Evolutionary conservation across 345 rosid genomes (phyloP).

Genomic region (Ailanthus altissimus): DNA sequence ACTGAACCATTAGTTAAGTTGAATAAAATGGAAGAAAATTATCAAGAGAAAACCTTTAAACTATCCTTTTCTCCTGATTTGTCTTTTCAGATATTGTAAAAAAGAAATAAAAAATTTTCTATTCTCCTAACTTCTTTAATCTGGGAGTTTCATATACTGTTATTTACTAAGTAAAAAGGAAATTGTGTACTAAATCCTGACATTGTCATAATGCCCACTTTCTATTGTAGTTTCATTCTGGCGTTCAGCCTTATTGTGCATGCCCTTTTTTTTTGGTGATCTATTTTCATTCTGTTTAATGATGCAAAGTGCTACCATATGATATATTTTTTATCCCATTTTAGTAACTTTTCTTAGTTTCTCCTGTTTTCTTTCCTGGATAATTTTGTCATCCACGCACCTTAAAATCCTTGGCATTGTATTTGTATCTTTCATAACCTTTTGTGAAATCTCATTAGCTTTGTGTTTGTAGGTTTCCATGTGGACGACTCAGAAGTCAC

Average conservation of each 20-base stretch:
- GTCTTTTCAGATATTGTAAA: not conserved
- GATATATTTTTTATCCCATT: not conserved
- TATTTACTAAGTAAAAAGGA: not conserved
- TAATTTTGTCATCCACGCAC: not conserved
- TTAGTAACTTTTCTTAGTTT: not conserved
- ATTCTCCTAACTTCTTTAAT: not conserved
- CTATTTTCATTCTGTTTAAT: not conserved
- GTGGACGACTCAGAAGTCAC: conserved; percentile 97
- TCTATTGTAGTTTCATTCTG: not conserved
- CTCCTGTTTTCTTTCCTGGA: not conserved
- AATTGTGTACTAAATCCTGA: not conserved
- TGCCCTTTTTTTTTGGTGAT: not conserved
- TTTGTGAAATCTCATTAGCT: conserved; percentile 17
- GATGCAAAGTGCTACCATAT: not conserved
- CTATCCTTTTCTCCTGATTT: not conserved
- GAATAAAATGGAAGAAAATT: not conserved
- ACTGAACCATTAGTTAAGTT: not conserved
- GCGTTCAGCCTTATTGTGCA: not conserved
- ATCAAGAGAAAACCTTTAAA: not conserved
- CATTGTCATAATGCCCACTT: not conserved
- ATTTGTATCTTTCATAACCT: conserved; percentile 15
- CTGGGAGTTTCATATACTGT: not conserved
- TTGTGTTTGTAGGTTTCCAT: conserved; percentile 70
- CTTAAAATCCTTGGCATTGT: not conserved
- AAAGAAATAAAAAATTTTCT: not conserved